Evolutionary conservation across 2,329 filamentous ascomycete genomes (phyloP).

Genomic region (Akanthomyces muscarius): DNA sequence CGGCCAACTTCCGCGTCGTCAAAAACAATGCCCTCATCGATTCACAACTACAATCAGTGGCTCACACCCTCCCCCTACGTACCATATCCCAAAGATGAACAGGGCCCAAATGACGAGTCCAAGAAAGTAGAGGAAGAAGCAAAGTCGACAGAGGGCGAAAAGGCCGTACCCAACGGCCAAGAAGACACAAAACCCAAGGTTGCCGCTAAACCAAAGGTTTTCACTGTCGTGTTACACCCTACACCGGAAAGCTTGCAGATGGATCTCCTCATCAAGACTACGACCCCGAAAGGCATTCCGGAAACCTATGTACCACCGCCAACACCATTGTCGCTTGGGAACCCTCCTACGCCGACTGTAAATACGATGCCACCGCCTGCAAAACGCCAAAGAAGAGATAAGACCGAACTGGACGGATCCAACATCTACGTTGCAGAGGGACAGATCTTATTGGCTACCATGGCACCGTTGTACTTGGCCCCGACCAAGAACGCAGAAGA

Average conservation of each 20-base stretch:
- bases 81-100: constrained; percentile 63
- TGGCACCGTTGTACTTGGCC: constrained; percentile 71
- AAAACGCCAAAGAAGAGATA: constrained; percentile 66
- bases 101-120: constrained; percentile 34
- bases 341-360: constrained; percentile 56
- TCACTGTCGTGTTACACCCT: constrained; percentile 79
- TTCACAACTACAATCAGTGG: constrained; percentile 89
- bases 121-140: constrained; percentile 36
- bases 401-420: constrained; percentile 70
- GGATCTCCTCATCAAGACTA: constrained; percentile 73
- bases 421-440: constrained; percentile 74
- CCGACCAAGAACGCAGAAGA: constrained; percentile 67
- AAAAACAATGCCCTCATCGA: constrained; percentile 68
- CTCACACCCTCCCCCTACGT: constrained; percentile 85
- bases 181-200: constrained; percentile 36
- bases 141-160: constrained; percentile 21
- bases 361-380: constrained; percentile 56
- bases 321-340: constrained; percentile 59
- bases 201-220: constrained; percentile 59
- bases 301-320: constrained; percentile 52
- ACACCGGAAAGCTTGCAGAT: constrained; percentile 70
- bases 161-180: constrained; percentile 34
- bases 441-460: constrained; percentile 68
- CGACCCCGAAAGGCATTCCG: constrained; percentile 54
- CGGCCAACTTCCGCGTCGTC: constrained; percentile 49